phyloP scores from a whole-genome alignment of 1,139 yeast species.

The Lodderomyces elongisporus region DNA sequence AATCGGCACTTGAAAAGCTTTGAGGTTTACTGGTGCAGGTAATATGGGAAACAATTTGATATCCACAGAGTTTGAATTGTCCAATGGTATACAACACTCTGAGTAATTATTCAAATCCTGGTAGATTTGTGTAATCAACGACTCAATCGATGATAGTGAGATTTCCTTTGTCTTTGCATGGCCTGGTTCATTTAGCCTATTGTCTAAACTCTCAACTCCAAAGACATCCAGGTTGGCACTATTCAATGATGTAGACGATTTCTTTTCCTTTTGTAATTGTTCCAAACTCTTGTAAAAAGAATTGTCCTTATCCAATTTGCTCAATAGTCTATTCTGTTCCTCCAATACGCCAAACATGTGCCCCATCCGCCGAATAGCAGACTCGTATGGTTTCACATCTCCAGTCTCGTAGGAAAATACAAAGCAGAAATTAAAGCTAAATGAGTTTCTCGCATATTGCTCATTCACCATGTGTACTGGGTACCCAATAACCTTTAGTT shows the following conservation, averaged over 20 bases:
- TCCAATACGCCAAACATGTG: conserved; percentile 86
- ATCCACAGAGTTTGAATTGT: conserved; percentile 84
- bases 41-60: conserved; percentile 84
- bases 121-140: conserved; percentile 78
- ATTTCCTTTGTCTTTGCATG: conserved; percentile 38
- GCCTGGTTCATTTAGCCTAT: conserved; percentile 30
- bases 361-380: conserved; percentile 79
- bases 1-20: conserved; percentile 81
- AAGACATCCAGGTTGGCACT: conserved; percentile 14
- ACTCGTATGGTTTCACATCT: conserved; percentile 81
- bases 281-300: conserved; percentile 27
- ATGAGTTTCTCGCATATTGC: conserved; percentile 82
- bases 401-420: conserved; percentile 73
- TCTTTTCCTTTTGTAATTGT: not conserved
- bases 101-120: conserved; percentile 93
- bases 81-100: conserved; percentile 92
- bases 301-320: conserved; percentile 42
- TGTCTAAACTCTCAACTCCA: conserved; percentile 3
- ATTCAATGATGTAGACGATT: conserved; percentile 18
- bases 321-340: conserved; percentile 76
- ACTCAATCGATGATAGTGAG: conserved; percentile 61
- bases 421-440: conserved; percentile 88
- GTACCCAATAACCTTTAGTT: conserved; percentile 76
- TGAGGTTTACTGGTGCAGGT: conserved; percentile 75
- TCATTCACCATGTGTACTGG: conserved; percentile 79